These are phyloP conservation scores for Capsicum rhomboideum DNA, from an alignment of 257 asterid species.

Conservation along the genomic window DNA sequence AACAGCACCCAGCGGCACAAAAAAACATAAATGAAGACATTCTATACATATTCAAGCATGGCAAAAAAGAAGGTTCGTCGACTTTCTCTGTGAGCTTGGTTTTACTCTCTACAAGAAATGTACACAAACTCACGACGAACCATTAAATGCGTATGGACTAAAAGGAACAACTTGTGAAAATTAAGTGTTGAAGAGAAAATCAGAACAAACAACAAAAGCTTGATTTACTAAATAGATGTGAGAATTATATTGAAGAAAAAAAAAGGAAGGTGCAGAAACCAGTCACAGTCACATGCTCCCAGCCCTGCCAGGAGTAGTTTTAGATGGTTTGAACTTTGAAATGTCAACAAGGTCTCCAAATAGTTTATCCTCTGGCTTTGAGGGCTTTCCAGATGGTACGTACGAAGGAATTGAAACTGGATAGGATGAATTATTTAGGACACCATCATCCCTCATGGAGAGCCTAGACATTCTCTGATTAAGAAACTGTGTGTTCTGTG, in stretches of 20 bases:
- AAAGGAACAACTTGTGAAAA: constrained; percentile 7
- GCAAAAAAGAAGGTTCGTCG: background rate
- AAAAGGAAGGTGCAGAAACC: background rate
- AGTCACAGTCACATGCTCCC: constrained; percentile 36
- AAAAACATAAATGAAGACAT: background rate
- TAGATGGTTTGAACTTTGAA: constrained; percentile 43
- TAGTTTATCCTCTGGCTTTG: constrained; percentile 74
- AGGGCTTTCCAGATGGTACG: constrained; percentile 54
- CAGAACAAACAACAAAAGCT: background rate
- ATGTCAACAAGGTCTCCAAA: constrained; percentile 79
- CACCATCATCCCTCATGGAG: constrained; percentile 60
- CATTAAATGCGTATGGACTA: constrained; percentile 7
- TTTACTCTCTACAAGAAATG: constrained; percentile 20
- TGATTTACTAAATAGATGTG: background rate
- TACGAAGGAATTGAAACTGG: constrained; percentile 34
- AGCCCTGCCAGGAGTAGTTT: constrained; percentile 34
- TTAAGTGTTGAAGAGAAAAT: constrained; percentile 1
- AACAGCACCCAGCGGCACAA: background rate
- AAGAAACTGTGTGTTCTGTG: constrained; percentile 52
- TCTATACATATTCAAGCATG: background rate
- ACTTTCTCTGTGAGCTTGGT: background rate
- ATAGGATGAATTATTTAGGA: constrained; percentile 22
- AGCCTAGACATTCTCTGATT: constrained; percentile 66
- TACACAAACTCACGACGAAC: constrained; percentile 17
- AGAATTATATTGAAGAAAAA: background rate